Base-by-base conservation (phyloP, 2,329 filamentous ascomycete species). In the Fusarium illudens region DNA sequence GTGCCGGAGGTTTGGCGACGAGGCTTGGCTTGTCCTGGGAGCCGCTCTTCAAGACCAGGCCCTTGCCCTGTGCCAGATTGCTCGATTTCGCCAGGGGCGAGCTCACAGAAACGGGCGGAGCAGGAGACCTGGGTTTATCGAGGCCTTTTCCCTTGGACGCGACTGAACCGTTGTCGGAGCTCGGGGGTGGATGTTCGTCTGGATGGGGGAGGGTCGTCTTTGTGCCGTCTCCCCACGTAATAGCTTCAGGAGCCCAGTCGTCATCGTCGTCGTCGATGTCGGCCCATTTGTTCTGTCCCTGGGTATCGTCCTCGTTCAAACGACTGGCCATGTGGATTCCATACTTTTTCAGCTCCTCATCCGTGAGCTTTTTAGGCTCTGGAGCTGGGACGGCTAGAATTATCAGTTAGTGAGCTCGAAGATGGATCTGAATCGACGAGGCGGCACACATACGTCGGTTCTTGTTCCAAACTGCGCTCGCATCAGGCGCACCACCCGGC, bases 181-280 rank as follows among this genome's bases (percentile, higher is more conserved):
- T 49, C 7, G 72, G 71, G 9, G 79, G 65, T 29, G 78, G 71
- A 48, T 76, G 75, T 54, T 89, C 87, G 36, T 90, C 88, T 52
- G 84, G 81, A 64, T 89, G 86, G 15, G 90, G 88, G 15, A 94
- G 83, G 6, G 89, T 92, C 32, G 91, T 91, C 78, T 95, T 95
- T 50, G 92, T 96, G 56, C 92, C 92, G 77, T 96, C 93, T 75
- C 92, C 92, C 93, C 93, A 96, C 62, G 92, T 92, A 69, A 96
- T 93, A 54, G 91, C 89, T 68, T 96, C 92, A 2, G 92, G 92
- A 13, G 90, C 91, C 91, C 92, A 95, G 74, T 95, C 92, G 34
- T 96, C 93, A 73, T 94, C 92, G 68, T 96, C 92, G 60, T 96
- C 93, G 64, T 96, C 93, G 63, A 95, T 94, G 75, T 96, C 93